These are phyloP conservation scores for Pseudocercospora musae DNA, from an alignment of 2,329 filamentous ascomycete genomes.

Conservation along the genomic window DNA sequence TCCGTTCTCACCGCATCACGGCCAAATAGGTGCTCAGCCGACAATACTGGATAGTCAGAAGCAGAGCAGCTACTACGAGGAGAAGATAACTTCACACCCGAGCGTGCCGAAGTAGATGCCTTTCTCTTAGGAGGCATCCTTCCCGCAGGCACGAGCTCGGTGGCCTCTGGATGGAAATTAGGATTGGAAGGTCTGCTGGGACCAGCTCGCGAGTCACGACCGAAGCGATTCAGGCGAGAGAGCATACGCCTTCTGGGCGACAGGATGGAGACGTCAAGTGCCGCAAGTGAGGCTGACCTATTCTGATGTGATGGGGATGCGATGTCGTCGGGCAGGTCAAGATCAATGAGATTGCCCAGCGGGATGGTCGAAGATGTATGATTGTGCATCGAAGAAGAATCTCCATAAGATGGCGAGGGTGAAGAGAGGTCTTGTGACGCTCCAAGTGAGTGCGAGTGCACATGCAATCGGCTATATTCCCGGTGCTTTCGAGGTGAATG, in stretches of 20 bases:
- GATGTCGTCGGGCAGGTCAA: not conserved
- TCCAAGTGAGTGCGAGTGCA: not conserved
- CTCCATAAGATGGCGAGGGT: not conserved
- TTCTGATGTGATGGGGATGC: not conserved
- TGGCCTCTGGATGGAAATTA: constrained; percentile 24
- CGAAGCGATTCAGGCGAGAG: not conserved
- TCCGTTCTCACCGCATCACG: constrained; percentile 2
- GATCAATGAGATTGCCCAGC: not conserved
- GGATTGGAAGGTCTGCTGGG: not conserved
- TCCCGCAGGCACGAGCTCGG: constrained; percentile 24
- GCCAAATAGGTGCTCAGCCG: constrained; percentile 22
- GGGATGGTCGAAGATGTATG: not conserved
- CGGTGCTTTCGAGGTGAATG: not conserved
- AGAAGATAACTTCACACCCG: constrained; percentile 12
- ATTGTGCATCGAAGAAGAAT: not conserved
- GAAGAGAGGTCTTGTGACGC: no score
- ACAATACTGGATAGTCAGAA: constrained; percentile 17
- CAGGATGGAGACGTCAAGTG: not conserved
- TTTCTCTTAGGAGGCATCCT: constrained; percentile 30
- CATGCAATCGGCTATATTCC: not conserved
- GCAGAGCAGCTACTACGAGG: constrained; percentile 4
- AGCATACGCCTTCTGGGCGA: not conserved
- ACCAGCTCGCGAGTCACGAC: not conserved
- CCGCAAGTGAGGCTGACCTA: not conserved
- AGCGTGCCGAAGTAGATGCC: constrained; percentile 23